Evolutionary conservation across 495 filamentous ascomycete species (phyloP).

Genomic region (Cudoniella acicularis): DNA sequence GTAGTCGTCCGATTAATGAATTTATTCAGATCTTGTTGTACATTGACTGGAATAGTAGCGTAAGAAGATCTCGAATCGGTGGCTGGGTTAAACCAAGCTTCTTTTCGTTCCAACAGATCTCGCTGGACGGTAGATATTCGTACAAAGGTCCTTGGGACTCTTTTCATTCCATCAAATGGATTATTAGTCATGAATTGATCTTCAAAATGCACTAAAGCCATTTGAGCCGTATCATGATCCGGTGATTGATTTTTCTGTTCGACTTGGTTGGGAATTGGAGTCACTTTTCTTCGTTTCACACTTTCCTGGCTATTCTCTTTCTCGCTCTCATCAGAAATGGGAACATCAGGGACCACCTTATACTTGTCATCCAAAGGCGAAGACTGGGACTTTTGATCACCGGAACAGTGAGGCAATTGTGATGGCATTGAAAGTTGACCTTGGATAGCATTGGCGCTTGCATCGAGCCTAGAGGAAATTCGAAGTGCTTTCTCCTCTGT

Average conservation of each 20-base stretch:
- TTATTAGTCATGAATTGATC: constrained; percentile 12
- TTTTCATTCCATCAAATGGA: constrained; percentile 30
- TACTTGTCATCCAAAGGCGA: background rate
- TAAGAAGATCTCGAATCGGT: constrained; percentile 12
- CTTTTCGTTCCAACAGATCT: constrained; percentile 47
- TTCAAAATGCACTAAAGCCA: constrained; percentile 4
- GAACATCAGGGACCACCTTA: background rate
- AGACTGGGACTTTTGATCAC: background rate
- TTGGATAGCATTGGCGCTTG: background rate
- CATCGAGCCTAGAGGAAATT: background rate
- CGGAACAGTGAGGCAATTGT: background rate
- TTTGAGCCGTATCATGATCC: too few species aligned
- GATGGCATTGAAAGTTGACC: background rate
- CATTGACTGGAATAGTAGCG: constrained; percentile 36
- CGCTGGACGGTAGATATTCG: constrained; percentile 58
- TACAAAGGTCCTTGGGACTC: constrained; percentile 43
- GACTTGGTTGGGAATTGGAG: too few species aligned
- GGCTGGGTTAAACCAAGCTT: constrained; percentile 35
- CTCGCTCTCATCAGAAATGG: constrained; percentile 10
- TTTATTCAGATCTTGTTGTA: constrained; percentile 33
- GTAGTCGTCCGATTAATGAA: constrained; percentile 17
- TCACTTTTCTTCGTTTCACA: background rate
- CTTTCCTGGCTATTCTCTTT: constrained; percentile 22
- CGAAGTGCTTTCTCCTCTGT: background rate
- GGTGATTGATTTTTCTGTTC: too few species aligned